Conservation (phyloP, 2,329 filamentous ascomycete genomes). For the Amauroascus niger region DNA sequence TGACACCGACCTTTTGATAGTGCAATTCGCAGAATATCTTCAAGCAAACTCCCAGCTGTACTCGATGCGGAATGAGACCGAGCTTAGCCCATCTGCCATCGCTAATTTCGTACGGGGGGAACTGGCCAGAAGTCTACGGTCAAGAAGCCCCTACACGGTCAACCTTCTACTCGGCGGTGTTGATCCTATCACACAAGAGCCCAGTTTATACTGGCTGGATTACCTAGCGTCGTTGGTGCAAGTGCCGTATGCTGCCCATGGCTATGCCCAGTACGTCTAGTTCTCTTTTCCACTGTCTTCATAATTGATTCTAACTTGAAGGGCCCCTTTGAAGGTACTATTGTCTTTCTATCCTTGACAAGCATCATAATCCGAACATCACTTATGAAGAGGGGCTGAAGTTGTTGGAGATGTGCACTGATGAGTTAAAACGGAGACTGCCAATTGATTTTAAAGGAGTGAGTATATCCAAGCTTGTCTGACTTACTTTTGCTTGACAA, state of each 20-base stretch:
- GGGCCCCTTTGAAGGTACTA: constrained; percentile 60
- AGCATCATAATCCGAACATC: constrained; percentile 96
- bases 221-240: constrained; percentile 84
- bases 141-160: constrained; percentile 89
- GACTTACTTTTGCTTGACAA: neutral
- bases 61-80: constrained; percentile 93
- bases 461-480: constrained; percentile 25
- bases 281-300: neutral
- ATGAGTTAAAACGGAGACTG: constrained; percentile 92
- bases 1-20: constrained; percentile 38
- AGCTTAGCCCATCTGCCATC: constrained; percentile 79
- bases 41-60: constrained; percentile 98
- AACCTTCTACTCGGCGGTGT: constrained; percentile 92
- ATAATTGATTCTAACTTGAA: neutral
- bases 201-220: constrained; percentile 91
- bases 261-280: constrained; percentile 77
- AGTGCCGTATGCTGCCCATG: constrained; percentile 91
- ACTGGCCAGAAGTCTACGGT: constrained; percentile 80
- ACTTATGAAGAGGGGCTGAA: constrained; percentile 80
- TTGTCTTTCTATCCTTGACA: constrained; percentile 93
- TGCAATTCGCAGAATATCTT: constrained; percentile 98
- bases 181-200: constrained; percentile 83
- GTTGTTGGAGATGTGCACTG: constrained; percentile 86
- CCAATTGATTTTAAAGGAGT: constrained; percentile 99
- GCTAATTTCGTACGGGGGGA: constrained; percentile 91